These are phyloP conservation scores for Cladophialophora psammophila DNA, from an alignment of 2,329 filamentous ascomycete genomes.

Conservation along the genomic window DNA sequence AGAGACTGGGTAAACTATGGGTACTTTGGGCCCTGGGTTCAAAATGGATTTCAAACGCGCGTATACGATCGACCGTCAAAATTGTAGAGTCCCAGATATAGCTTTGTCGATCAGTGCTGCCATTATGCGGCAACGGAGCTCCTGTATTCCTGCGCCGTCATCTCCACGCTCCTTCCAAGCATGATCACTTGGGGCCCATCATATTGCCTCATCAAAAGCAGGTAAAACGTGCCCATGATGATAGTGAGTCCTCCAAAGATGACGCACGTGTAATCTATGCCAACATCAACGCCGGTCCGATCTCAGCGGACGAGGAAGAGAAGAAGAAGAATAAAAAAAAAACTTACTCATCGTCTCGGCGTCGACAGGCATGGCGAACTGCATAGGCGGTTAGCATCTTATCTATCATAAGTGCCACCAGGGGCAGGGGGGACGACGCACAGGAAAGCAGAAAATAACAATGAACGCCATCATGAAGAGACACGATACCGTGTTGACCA, in stretches of 20 bases:
- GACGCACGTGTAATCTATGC: conserved; percentile 56
- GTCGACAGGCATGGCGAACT: conserved; percentile 48
- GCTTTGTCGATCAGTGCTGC: neutral
- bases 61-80: neutral
- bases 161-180: conserved; percentile 21
- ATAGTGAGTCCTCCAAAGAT: conserved; percentile 61
- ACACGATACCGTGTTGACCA: conserved; percentile 59
- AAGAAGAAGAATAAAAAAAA: neutral
- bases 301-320: neutral
- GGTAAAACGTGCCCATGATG: conserved; percentile 56
- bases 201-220: conserved; percentile 16
- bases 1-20: neutral
- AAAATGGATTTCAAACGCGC: neutral
- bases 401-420: neutral
- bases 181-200: conserved; percentile 22
- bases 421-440: conserved; percentile 29
- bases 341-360: conserved; percentile 55
- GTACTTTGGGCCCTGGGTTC: neutral
- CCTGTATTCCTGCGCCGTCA: conserved; percentile 23
- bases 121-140: conserved; percentile 18
- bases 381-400: neutral
- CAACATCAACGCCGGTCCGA: neutral
- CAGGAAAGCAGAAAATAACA: conserved; percentile 66
- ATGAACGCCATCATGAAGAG: conserved; percentile 64
- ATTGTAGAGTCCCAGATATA: neutral